Percentiles rank a stretch among this genome's conserved stretches.
Evolutionary conservation across 345 rosid genomes (phyloP).

Genomic region (Trapa incisa): DNA sequence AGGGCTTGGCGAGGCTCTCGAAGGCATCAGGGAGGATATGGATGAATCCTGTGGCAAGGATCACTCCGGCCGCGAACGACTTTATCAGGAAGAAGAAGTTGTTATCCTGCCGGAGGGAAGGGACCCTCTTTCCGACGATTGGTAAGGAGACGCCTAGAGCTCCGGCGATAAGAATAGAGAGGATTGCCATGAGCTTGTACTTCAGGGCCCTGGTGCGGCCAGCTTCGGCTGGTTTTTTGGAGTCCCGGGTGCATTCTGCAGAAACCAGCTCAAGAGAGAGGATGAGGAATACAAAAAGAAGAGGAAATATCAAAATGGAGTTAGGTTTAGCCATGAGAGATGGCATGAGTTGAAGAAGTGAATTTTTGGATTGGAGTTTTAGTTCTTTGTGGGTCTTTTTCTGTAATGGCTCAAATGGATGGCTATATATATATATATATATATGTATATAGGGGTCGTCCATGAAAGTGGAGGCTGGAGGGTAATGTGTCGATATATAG

Average conservation of each 20-base stretch:
- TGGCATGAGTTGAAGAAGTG: neutral
- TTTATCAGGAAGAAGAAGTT: constrained; percentile 34
- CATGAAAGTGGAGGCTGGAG: neutral
- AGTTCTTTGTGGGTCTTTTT: neutral
- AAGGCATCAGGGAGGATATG: constrained; percentile 57
- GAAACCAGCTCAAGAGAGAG: constrained; percentile 1
- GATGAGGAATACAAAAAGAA: neutral
- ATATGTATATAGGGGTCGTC: neutral
- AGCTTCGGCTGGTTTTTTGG: neutral
- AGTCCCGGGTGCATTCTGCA: constrained; percentile 11
- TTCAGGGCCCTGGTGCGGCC: constrained; percentile 11
- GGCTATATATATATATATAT: neutral
- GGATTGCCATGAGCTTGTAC: constrained; percentile 41
- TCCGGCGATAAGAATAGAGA: constrained; percentile 30
- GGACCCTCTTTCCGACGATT: constrained; percentile 18
- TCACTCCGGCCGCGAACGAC: constrained; percentile 57
- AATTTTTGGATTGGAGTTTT: neutral
- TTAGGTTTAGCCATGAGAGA: constrained; percentile 1
- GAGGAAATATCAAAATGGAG: neutral
- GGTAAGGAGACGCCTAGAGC: constrained; percentile 39
- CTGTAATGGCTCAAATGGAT: no score
- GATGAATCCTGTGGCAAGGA: constrained; percentile 46
- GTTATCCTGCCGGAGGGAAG: constrained; percentile 29
- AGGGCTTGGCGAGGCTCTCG: constrained; percentile 29
- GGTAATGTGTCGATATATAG: constrained; percentile 12